phyloP scores from a whole-genome alignment of 1,284 basidiomycete genomes.

The Microbotryomycetes sp. region DNA sequence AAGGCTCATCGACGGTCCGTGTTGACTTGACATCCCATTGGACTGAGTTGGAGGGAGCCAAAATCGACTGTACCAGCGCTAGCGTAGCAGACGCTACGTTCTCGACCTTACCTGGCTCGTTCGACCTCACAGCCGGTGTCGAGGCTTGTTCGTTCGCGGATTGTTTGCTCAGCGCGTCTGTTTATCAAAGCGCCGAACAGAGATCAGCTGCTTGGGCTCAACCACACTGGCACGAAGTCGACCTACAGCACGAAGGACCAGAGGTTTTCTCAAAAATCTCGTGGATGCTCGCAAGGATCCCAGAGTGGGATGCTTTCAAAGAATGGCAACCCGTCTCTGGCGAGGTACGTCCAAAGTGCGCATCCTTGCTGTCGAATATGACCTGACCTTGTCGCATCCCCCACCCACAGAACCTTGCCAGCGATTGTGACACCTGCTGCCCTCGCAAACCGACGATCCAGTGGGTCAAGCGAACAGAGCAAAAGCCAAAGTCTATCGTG shows the following conservation, averaged over 20 bases:
- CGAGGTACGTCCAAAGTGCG: constrained; percentile 35
- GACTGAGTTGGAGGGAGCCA: neutral
- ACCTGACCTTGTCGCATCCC: neutral
- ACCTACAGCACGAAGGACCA: constrained; percentile 71
- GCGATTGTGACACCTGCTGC: constrained; percentile 65
- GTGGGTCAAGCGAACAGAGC: constrained; percentile 54
- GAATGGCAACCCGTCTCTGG: constrained; percentile 53
- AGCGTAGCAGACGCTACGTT: constrained; percentile 15
- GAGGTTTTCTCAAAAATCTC: constrained; percentile 69
- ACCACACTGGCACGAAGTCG: constrained; percentile 67
- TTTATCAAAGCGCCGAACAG: constrained; percentile 56
- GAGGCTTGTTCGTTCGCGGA: constrained; percentile 65
- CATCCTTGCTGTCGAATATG: neutral
- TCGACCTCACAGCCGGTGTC: constrained; percentile 53
- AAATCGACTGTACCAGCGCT: constrained; percentile 5
- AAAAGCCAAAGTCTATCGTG: constrained; percentile 48
- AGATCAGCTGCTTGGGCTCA: constrained; percentile 66
- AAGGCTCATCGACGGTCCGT: neutral
- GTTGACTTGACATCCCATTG: neutral
- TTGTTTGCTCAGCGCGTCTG: constrained; percentile 70
- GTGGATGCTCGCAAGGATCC: constrained; percentile 78
- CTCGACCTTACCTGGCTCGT: constrained; percentile 28
- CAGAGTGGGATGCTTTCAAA: constrained; percentile 60
- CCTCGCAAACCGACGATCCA: constrained; percentile 66
- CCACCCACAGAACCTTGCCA: constrained; percentile 35